Conservation (phyloP, 306 rosid species). For the Vigna trinervia region DNA sequence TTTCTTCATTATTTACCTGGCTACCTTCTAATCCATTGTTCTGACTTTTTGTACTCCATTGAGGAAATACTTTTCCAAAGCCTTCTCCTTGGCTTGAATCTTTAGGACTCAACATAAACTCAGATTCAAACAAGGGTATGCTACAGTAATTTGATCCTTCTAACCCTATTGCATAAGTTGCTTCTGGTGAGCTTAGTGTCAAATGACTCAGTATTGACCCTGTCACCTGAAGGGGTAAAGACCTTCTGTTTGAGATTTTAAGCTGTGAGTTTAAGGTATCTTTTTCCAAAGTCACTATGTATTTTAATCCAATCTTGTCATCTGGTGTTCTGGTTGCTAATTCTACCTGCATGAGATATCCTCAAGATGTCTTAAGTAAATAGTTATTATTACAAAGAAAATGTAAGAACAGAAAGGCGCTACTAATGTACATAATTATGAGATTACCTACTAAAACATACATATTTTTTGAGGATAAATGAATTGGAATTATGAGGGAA, state of each 20-base stretch:
- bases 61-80: constrained; percentile 46
- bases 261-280: constrained; percentile 67
- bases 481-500: neutral
- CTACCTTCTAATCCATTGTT: constrained; percentile 45
- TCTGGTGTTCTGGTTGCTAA: constrained; percentile 57
- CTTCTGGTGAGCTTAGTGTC: constrained; percentile 87
- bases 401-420: neutral
- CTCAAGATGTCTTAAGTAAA: constrained; percentile 4
- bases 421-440: neutral
- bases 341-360: constrained; percentile 65
- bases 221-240: constrained; percentile 60
- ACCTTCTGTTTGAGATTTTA: constrained; percentile 58
- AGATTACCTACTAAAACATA: neutral
- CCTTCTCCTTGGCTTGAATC: constrained; percentile 47
- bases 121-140: constrained; percentile 60
- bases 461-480: neutral
- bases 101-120: constrained; percentile 61
- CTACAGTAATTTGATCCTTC: constrained; percentile 67
- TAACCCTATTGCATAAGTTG: constrained; percentile 82
- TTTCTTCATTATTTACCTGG: constrained; percentile 55
- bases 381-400: constrained; percentile 7
- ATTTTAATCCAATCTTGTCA: constrained; percentile 59
- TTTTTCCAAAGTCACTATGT: constrained; percentile 65
- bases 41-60: constrained; percentile 47
- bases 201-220: constrained; percentile 77